These are phyloP conservation scores for Endoconidiophora laricicola DNA, from an alignment of 2,329 filamentous ascomycete species.

Conservation along the genomic window DNA sequence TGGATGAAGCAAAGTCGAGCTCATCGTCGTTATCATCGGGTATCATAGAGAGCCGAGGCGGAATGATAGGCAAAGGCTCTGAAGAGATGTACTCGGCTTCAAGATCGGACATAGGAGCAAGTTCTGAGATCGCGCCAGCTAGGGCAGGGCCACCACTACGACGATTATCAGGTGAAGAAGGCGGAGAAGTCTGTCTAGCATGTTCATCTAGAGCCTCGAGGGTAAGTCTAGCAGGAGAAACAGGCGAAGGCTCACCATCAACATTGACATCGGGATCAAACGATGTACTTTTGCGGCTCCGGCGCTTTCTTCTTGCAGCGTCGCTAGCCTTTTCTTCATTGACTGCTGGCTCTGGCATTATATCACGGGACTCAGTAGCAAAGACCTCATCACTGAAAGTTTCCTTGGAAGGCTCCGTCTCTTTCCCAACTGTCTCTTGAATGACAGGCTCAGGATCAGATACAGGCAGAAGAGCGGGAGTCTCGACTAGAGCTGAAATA, in stretches of 20 bases:
- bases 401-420: no score
- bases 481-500: no score
- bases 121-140: constrained; percentile 8
- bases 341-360: not conserved
- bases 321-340: not conserved
- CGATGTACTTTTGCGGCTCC: not conserved
- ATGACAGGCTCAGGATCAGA: not conserved
- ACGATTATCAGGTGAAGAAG: constrained; percentile 4
- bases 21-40: constrained; percentile 9
- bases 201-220: constrained; percentile 9
- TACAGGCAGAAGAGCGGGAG: no score
- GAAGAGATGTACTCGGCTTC: not conserved
- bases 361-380: not conserved
- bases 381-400: not conserved
- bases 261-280: not conserved
- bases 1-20: constrained; percentile 8
- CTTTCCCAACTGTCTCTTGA: not conserved
- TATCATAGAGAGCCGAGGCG: not conserved
- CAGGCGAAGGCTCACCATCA: not conserved
- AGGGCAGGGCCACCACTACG: not conserved
- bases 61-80: not conserved
- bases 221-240: constrained; percentile 1
- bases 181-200: not conserved
- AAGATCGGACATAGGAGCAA: constrained; percentile 10
- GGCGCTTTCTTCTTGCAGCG: constrained; percentile 5